Base-by-base conservation (phyloP, 2,329 filamentous ascomycete genomes). In the Raffaelea ambrosiae region DNA sequence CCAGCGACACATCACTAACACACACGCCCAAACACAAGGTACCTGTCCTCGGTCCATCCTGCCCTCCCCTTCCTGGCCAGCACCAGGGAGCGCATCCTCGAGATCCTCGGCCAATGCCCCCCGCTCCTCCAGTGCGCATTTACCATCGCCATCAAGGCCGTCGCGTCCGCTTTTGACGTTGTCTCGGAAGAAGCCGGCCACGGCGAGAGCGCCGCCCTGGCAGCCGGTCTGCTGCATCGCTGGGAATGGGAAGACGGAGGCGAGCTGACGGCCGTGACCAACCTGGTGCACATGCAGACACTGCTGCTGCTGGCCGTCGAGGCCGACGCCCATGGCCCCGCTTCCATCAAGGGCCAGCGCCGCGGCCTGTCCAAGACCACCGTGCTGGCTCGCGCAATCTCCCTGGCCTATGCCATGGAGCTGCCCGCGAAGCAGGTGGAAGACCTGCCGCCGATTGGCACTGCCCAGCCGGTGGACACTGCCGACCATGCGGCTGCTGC, bases 281-380 rank as follows among this genome's bases (percentile, higher is more conserved):
- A 76, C 48, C 68, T 80, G 20, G 69, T 86, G 0, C 80, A 84
- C 58, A 70, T 86, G 7, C 84, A 87, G 58, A 80, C 79, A 0
- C 66, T 87, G 36, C 66, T 87, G 33, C 68, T 88, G 42, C 72
- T 86, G 59, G 74, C 77, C 13, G 74, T 87, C 23, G 81, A 84
- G 52, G 76, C 80, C 2, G 82, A 85, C 56, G 73, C 79, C 57
- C 65, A 73, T 55, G 68, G 77, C 47, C 56, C 64, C 52, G 46
- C 66, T 0, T 71, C 69, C 14, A 52, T 67, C 42, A 61, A 61
- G 43, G 65, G 66, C n/a, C 59, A 64, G 48, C 61, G 64, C 35
- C 66, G 69, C 40, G 72, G 73, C 1, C 69, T 71, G 11, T 68
- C 72, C 19, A 74, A 76, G 52, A 66, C 70, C 13, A 69, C 74